These are phyloP conservation scores for Kluyveromyces dobzhanskii DNA, from an alignment of 805 yeast genomes.

Conservation along the genomic window DNA sequence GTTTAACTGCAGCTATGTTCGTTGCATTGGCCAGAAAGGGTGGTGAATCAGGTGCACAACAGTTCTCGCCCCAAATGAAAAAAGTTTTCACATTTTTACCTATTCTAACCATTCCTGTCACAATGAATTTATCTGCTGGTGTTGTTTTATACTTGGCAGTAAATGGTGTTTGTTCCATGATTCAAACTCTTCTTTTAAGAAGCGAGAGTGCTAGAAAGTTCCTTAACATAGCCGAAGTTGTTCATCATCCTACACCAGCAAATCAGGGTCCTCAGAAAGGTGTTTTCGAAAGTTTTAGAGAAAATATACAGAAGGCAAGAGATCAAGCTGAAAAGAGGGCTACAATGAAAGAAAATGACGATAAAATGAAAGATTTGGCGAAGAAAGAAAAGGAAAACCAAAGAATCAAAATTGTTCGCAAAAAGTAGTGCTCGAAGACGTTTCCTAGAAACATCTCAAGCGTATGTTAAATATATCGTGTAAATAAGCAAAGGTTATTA, in stretches of 20 bases:
- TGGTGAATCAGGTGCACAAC: slow-evolving; percentile 82
- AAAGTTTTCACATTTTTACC: slow-evolving; percentile 69
- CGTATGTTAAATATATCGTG: too few species aligned
- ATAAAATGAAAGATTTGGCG: slow-evolving; percentile 24
- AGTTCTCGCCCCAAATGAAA: slow-evolving; percentile 55
- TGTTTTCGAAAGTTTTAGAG: slow-evolving; percentile 31
- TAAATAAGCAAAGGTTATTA: too few species aligned
- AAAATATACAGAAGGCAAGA: slow-evolving; percentile 33
- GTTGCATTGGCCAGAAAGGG: slow-evolving; percentile 72
- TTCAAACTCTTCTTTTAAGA: slow-evolving; percentile 64
- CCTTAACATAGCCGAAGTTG: slow-evolving; percentile 53
- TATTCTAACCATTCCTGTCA: slow-evolving; percentile 74
- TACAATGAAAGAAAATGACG: slow-evolving; percentile 29
- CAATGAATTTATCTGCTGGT: slow-evolving; percentile 79
- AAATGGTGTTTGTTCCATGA: slow-evolving; percentile 64
- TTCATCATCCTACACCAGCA: slow-evolving; percentile 37
- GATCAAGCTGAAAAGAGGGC: slow-evolving; percentile 34
- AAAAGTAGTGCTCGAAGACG: slow-evolving; percentile 4
- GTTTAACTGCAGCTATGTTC: slow-evolving; percentile 70
- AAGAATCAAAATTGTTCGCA: slow-evolving; percentile 24
- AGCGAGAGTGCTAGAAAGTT: slow-evolving; percentile 47
- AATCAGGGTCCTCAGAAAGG: slow-evolving; percentile 30
- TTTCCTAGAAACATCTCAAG: too few species aligned
- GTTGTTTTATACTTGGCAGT: slow-evolving; percentile 80
- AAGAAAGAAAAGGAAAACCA: slow-evolving; percentile 26